A percentile compares a stretch with the other conserved stretches of the same genome.
Evolutionary conservation across 768 basidiomycete species (phyloP).

Genomic region (Mycena polygramma): DNA sequence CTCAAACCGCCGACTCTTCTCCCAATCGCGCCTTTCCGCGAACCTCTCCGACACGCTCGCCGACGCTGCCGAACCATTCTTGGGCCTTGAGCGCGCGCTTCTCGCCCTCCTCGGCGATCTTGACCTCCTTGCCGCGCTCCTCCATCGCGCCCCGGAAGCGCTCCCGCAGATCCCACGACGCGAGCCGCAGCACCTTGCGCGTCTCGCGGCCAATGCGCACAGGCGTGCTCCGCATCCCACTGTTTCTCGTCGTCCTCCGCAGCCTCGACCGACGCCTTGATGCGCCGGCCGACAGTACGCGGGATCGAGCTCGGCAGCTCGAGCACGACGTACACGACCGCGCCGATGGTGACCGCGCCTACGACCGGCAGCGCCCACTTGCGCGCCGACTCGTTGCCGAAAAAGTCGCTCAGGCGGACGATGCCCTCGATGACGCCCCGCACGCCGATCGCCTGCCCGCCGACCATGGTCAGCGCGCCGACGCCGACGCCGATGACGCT

Average conservation of each 20-base stretch:
- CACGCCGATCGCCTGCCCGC: slow-evolving; percentile 83
- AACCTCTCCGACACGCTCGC: slow-evolving; percentile 59
- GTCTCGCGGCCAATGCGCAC: slow-evolving; percentile 85
- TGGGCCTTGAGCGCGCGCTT: slow-evolving; percentile 77
- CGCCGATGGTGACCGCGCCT: slow-evolving; percentile 80
- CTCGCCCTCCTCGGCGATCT: slow-evolving; percentile 81
- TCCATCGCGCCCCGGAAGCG: slow-evolving; percentile 87
- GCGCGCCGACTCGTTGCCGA: slow-evolving; percentile 83
- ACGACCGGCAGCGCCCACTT: slow-evolving; percentile 91
- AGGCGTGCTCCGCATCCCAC: slow-evolving; percentile 77
- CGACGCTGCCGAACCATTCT: slow-evolving; percentile 75
- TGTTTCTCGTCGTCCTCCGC: slow-evolving; percentile 63
- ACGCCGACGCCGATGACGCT: slow-evolving; percentile 82
- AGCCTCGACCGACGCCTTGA: slow-evolving; percentile 73
- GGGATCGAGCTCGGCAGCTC: slow-evolving; percentile 93
- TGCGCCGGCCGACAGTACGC: slow-evolving; percentile 87
- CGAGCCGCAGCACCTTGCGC: slow-evolving; percentile 91
- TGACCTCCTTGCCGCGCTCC: slow-evolving; percentile 81
- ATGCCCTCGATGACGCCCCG: slow-evolving; percentile 84
- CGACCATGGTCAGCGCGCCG: slow-evolving; percentile 91
- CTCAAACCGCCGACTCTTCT: slow-evolving; percentile 33
- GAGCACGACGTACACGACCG: slow-evolving; percentile 84
- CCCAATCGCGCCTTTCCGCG: slow-evolving; percentile 47
- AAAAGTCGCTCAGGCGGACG: slow-evolving; percentile 80
- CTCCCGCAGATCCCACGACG: slow-evolving; percentile 91